These are phyloP conservation scores for Fagopyrum esculentum DNA, from an alignment of 148 eudicot species.

Conservation along the genomic window DNA sequence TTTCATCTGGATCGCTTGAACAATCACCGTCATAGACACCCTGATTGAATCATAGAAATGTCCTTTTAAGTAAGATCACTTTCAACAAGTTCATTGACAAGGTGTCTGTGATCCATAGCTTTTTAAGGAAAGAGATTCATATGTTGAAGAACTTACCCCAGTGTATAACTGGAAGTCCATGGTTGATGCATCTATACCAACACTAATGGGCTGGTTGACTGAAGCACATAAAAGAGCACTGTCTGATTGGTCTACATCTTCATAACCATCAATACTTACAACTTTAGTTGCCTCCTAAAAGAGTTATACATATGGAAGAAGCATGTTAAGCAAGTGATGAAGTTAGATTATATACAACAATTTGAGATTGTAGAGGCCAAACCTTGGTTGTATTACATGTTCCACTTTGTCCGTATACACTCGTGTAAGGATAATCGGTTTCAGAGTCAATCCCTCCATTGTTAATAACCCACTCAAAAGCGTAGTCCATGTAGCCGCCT, in stretches of 20 bases:
- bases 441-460: constrained; percentile 51
- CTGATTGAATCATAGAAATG: constrained; percentile 19
- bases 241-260: constrained; percentile 40
- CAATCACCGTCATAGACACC: constrained; percentile 63
- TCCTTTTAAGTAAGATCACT: background rate
- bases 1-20: constrained; percentile 50
- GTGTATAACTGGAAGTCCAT: constrained; percentile 58
- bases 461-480: constrained; percentile 50
- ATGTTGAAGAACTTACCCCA: constrained; percentile 30
- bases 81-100: background rate
- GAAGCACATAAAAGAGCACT: constrained; percentile 45
- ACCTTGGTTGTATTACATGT: constrained; percentile 44
- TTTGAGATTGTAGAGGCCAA: background rate
- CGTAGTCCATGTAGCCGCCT: constrained; percentile 52
- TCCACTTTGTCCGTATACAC: constrained; percentile 21
- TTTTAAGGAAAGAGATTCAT: background rate
- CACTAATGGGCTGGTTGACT: constrained; percentile 51
- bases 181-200: constrained; percentile 45
- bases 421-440: constrained; percentile 44
- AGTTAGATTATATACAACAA: background rate
- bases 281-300: constrained; percentile 29
- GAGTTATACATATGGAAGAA: background rate
- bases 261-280: constrained; percentile 42
- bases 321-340: background rate
- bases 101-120: background rate